Evolutionary conservation across 2,329 filamentous ascomycete genomes (phyloP), one percentile per base, ranked within the genome.

Genomic region (Fusarium oxysporum): DNA sequence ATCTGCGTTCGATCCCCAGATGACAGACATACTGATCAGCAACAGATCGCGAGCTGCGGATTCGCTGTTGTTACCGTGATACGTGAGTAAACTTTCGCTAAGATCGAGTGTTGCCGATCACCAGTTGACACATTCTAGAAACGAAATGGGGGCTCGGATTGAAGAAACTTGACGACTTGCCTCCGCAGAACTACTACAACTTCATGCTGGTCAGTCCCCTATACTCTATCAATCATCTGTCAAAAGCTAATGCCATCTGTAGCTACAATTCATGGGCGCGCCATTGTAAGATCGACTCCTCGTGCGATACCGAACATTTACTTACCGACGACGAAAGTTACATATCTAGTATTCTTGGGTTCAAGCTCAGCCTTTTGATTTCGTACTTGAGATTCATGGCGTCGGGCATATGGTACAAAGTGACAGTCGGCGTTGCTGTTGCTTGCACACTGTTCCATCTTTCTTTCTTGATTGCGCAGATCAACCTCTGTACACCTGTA

Each of bases 301-400:
- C 5, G 21, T 23, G 17, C 12, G 21, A 30, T 30, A 55, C 30
- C 45, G 6, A 50, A n/a, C 19, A 47, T 25, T 16, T n/a, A 23
- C 30, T 32, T 47, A 57, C 40, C 17, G 8, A 35, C 19, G 1
- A 16, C 45, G 30, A 45, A 43, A 84, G 83, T 32, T 85, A 85
- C 59, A 81, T 84, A 25, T 68, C 77, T 16, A 81, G 81, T 40
- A 84, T 87, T 30, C 79, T 85, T 6, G 83, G 82, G 3, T 87
- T 87, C 76, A 87, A 87, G 62, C 76, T 86, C 25, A 81, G 85
- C 37, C 75, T 87, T 4, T 74, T 87, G 8, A 78, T 85, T 5
- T 83, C 83, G 3, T 84, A 85, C 23, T 77, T 86, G 1, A 83
- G 85, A 3, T 85, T 87, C 19, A 82, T 86, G 7, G 81, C 84